A percentile compares a stretch with the other conserved stretches of the same genome.
Evolutionary conservation across 1,284 basidiomycete genomes (phyloP).

Genomic region (Meira miltonrushii): DNA sequence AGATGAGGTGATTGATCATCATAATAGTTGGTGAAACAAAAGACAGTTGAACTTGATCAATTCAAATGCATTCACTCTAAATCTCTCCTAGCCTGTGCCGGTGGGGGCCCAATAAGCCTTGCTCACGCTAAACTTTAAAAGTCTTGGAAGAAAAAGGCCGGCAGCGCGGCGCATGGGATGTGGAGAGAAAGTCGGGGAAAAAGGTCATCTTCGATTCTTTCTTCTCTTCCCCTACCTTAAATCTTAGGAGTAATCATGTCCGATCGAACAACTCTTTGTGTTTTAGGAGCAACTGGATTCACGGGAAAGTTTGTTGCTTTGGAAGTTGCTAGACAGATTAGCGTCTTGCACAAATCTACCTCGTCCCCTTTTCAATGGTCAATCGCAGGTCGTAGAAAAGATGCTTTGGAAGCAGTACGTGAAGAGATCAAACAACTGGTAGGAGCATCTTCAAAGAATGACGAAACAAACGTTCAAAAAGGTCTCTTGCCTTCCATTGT

Average conservation of each 20-base stretch:
- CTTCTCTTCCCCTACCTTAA: not conserved
- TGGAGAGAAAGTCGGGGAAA: no score
- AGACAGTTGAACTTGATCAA: no score
- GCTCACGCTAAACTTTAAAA: no score
- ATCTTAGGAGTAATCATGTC: not conserved
- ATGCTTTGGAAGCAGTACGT: conserved; percentile 23
- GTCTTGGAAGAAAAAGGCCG: no score
- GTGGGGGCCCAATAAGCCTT: no score
- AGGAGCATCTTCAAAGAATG: conserved; percentile 57
- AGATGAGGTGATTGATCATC: no score
- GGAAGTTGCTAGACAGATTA: conserved; percentile 32
- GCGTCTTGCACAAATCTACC: conserved; percentile 11
- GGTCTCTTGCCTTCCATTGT: conserved; percentile 59
- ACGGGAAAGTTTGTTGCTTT: conserved; percentile 35
- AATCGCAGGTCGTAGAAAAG: conserved; percentile 36
- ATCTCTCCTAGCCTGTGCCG: no score
- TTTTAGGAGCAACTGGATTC: conserved; percentile 47
- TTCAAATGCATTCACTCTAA: no score
- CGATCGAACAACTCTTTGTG: conserved; percentile 12
- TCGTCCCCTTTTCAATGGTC: conserved; percentile 22
- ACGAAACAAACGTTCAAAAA: conserved; percentile 63
- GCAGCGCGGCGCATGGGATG: no score
- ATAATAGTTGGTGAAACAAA: no score
- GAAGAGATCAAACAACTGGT: conserved; percentile 32
- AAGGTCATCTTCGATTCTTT: not conserved